phyloP scores from a whole-genome alignment of 2,329 filamentous ascomycete genomes.

The Ceratocystis harringtonii region DNA sequence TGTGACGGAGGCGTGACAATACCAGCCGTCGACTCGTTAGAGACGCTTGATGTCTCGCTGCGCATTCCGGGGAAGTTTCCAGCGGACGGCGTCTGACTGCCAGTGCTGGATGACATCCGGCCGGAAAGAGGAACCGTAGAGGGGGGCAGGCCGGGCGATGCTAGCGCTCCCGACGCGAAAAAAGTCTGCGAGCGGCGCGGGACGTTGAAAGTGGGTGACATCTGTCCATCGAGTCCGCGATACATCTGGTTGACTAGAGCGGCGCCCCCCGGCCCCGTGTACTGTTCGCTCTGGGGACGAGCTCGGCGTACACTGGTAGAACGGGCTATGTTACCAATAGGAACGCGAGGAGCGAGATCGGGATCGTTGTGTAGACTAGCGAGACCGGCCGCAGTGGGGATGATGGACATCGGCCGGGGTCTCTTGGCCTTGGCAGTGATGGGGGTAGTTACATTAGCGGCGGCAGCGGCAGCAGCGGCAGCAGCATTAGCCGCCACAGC shows the following conservation, averaged over 20 bases:
- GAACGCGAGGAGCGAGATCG: constrained; percentile 61
- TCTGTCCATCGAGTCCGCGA: constrained; percentile 51
- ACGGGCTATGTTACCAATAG: constrained; percentile 44
- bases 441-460: constrained; percentile 18
- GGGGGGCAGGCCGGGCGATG: constrained; percentile 22
- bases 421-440: constrained; percentile 28
- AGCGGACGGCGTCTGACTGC: constrained; percentile 30
- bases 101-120: constrained; percentile 33
- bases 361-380: constrained; percentile 45
- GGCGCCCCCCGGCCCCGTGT: constrained; percentile 37
- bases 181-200: constrained; percentile 48
- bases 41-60: constrained; percentile 49
- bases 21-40: constrained; percentile 44
- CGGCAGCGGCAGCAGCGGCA: constrained; percentile 13
- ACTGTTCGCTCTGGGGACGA: constrained; percentile 50
- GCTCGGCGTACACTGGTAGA: constrained; percentile 38
- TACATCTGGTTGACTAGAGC: constrained; percentile 78
- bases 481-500: constrained; percentile 5
- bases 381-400: constrained; percentile 27
- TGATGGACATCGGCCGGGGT: constrained; percentile 42
- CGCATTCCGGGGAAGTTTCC: constrained; percentile 61
- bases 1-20: constrained; percentile 33
- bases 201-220: constrained; percentile 43
- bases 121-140: constrained; percentile 30
- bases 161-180: constrained; percentile 38